Percentiles rank a stretch among this genome's conserved stretches.
Conservation (phyloP, 129 eudicot genomes). For the Gnaphalium uliginosum region DNA sequence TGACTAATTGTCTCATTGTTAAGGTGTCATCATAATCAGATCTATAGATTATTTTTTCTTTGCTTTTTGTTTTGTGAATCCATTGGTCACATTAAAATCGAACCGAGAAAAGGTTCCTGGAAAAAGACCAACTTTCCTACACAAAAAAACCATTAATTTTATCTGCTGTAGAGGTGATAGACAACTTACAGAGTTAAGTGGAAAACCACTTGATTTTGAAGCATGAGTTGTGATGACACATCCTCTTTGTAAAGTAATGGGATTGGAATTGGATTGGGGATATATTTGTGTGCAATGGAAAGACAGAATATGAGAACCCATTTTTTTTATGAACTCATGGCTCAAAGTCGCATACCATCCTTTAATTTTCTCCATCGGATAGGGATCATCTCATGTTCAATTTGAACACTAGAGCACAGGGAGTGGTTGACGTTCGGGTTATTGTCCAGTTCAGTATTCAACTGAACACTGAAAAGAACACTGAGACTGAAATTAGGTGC, state of each 20-base stretch:
- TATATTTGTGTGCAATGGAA: conserved; percentile 21
- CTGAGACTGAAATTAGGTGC: too few relatives aligned
- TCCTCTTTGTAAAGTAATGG: conserved; percentile 20
- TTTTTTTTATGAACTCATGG: too few relatives aligned
- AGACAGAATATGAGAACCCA: conserved; percentile 30
- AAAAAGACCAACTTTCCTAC: neutral
- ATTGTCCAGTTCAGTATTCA: too few relatives aligned
- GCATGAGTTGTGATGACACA: conserved; percentile 25
- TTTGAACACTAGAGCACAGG: too few relatives aligned
- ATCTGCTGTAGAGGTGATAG: neutral
- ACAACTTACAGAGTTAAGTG: conserved; percentile 32
- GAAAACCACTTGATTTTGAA: conserved; percentile 33
- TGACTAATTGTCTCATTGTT: neutral
- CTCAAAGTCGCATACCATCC: too few relatives aligned
- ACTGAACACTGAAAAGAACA: too few relatives aligned
- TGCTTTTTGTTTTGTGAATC: neutral
- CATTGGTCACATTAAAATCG: too few relatives aligned
- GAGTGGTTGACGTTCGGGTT: too few relatives aligned
- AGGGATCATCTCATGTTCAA: too few relatives aligned
- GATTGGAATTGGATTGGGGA: neutral
- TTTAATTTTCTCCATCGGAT: too few relatives aligned
- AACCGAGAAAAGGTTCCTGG: neutral
- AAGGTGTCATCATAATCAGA: neutral
- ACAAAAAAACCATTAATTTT: neutral
- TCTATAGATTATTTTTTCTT: too few relatives aligned